Evolutionary conservation across 495 filamentous ascomycete genomes (phyloP), one percentile per base, ranked within the genome.

Genomic region (Penicillium steckii): DNA sequence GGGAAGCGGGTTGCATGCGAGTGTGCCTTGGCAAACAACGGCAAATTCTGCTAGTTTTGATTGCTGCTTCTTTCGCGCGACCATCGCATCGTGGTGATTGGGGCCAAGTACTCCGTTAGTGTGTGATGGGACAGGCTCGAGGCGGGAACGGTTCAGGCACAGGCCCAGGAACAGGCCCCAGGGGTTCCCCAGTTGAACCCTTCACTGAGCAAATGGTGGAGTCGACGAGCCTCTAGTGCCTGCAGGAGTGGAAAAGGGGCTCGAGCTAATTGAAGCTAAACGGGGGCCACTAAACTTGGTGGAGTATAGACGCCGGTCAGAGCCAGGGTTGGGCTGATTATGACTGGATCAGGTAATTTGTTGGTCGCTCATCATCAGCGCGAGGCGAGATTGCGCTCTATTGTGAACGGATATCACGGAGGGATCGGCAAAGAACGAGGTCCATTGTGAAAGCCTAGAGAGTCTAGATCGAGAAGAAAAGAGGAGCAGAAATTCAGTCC

Each of bases 81-180:
- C n/a, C n/a, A n/a, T 21, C 38, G 9, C 53, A 50, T 17, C n/a
- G 40, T 45, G 47, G 41, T 40, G 50, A 57, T 57, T 57, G 50
- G 55, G 40, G 41, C 22, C 30, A 44, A 22, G n/a, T n/a, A n/a
- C n/a, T n/a, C n/a, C n/a, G n/a, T n/a, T n/a, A n/a, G 18, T 22
- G 37, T 12, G 42, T 41, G 44, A 54, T 44, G 24, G 51, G 46
- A 53, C 48, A 49, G 8, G 51, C 49, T 48, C 41, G 25, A 23
- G 27, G 50, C n/a, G n/a, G 45, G 32, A 45, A 42, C 19, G 48
- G 48, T 40, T 46, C 33, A 46, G 43, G 51, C 22, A 54, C 51
- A 33, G 51, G 44, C 2, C 29, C 52, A 55, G 29, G 45, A 56
- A 46, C 53, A 37, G 50, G 52, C 52, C 57, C 57, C 57, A 60